Base-by-base conservation (phyloP, 73 alveolate species). In the Paramecium sonneborni region DNA sequence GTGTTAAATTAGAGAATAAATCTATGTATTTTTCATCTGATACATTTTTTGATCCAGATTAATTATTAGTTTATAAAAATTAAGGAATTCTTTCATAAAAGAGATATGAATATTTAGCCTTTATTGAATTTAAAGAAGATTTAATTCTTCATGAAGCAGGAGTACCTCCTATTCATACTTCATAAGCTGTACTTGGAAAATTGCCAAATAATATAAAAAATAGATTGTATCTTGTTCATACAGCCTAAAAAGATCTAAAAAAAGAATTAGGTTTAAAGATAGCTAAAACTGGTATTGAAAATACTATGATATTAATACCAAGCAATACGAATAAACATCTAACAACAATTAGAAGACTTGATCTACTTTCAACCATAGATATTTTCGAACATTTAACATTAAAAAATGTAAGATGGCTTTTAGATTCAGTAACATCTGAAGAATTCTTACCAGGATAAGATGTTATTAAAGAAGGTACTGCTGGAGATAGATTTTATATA, bases 161-260 rank as follows among this genome's bases (percentile, higher is more conserved):
- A 7, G 94, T 88, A 1, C 94, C 94, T 69, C 94, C 94, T 70
- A 88, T 88, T 30, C 94, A 88, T 39, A 88, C 94, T 15, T 52
- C 94, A 21, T 70, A 88, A 28, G 37, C 67, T 38, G 85, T 82
- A 0, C 58, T 88, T 20, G 76, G 85, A 15, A 56, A 70, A 43
- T 46, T 88, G 8, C 76, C 89, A 20, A 43, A 56, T 11, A 88
- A 44, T 69, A 69, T 82, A 3, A 88, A 88, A 52, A 69, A 88
- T 44, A 88, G 87, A 48, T 12, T 88, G 14, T 88, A 88, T 82
- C 76, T 88, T 23, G 94, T 88, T 0, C 94, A 88, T 72, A 43
- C 84, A 0, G 94, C 94, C 7, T 69, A 68, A 10, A 88, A 88
- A 32, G 94, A 88, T 24, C 30, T 88, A 9, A 88, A 88, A 62